Base-by-base conservation (phyloP, 306 rosid species). In the Acacia melanoxylon region DNA sequence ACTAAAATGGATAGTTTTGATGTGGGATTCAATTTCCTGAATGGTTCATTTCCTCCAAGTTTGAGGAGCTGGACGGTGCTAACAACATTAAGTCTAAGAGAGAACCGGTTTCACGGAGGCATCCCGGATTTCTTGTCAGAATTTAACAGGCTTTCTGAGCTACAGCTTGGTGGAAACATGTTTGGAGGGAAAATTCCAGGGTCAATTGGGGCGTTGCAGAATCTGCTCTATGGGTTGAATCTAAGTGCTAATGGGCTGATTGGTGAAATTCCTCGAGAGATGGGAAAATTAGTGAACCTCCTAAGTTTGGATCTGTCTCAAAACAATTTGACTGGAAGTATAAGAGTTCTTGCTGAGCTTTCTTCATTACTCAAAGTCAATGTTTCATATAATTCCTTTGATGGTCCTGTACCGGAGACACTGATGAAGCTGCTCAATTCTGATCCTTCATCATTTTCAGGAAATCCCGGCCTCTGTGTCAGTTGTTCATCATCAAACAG, bases 121-220 rank as follows among this genome's bases (percentile, higher is more conserved):
- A 82, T 95, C 80, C 93, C 94, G 1, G 41, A 8, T 49, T 87
- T 93, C 86, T 72, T 95, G 49, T 83, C 85, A 0, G 86, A 85
- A 22, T 87, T 90, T 79, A 52, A 52, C 51, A 67, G 17, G 77
- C 94, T 95, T 65, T 74, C 25, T 11, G 89, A 86, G 85, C 90
- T 95, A 66, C 90, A 88, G 27, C 90, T 95, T 77, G 98, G 97
- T 37, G 97, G 97, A 54, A 95, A 95, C 82, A 67, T 62, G 78
- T 78, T 95, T 17, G 93, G 88, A 68, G 98, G 99, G 16, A 84
- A 79, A 77, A 91, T 95, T 83, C 93, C 97, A n/a, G 25, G 83
- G 27, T 85, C 90, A 0, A 9, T 95, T 77, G 99, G 95, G 83
- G 75, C 84, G 61, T 54, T 93, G 91, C 80, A 78, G 82, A 83